Base-by-base conservation (phyloP, 1,284 basidiomycete species). In the Fomitopsis schrenkii region DNA sequence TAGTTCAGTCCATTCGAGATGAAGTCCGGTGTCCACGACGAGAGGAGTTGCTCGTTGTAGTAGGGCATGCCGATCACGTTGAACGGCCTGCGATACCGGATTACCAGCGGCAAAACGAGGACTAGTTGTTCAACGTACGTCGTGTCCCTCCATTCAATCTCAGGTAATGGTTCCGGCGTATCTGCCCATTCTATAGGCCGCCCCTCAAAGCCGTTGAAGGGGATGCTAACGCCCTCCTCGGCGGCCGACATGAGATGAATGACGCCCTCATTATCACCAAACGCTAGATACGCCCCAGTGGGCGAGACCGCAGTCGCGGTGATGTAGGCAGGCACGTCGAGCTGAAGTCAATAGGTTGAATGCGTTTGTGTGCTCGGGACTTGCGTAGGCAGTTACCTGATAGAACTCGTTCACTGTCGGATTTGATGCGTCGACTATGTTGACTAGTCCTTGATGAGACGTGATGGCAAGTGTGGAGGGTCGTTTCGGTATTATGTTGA, bases 61-160 rank as follows among this genome's bases (percentile, higher is more conserved):
- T 91, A 84, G 5, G 97, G 96, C 80, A 98, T 82, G 1, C 97
- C 97, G 64, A 99, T 87, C 52, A 83, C 78, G 71, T 94, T 98
- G 58, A 99, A 80, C 0, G 97, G 95, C 22, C 91, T 94, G 53
- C 26, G 5, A n/a, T 33, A 7, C 14, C 30, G 42, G 61, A 55
- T 46, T 57, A 56, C n/a, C 17, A 35, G 10, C 8, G 2, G 5
- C 26, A 17, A 54, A 10, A 36, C 10, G n/a, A 10, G 10, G 1
- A 10, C 35, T 41, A 50, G 19, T 36, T 44, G 40, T 30, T 10
- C 5, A 1, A 74, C 88, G 71, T 72, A 94, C 88, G 93, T 97
- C 44, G 82, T 80, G 59, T 92, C 86, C 3, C 83, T 83, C 95
- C 96, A 98, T 12, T 85, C 77, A 59, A 97, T 86, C 5, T 88